Percentiles rank a stretch among this genome's conserved stretches.
Conservation (phyloP, 2,329 filamentous ascomycete genomes). For the Phymatotrichopsis omnivora region DNA sequence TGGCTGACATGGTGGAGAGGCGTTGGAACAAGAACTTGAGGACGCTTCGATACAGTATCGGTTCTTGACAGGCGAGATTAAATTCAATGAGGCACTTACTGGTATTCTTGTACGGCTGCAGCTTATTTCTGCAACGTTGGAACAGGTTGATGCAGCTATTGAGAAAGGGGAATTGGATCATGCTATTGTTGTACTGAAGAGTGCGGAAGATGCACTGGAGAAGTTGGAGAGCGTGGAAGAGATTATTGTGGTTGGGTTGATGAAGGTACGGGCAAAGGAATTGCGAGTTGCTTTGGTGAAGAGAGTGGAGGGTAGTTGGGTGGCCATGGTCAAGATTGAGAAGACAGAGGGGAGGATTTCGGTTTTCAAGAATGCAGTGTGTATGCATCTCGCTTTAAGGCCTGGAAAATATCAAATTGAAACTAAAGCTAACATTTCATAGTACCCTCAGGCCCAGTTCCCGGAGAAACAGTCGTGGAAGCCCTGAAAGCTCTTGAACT, state of each 20-base stretch:
- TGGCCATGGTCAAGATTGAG: constrained; percentile 54
- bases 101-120: constrained; percentile 26
- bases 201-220: constrained; percentile 21
- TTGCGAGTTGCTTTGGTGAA: constrained; percentile 22
- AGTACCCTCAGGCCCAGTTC: constrained; percentile 17
- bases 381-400: not conserved
- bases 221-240: constrained; percentile 23
- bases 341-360: constrained; percentile 36
- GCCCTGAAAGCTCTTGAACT: constrained; percentile 51
- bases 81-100: constrained; percentile 29
- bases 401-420: constrained; percentile 14
- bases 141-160: constrained; percentile 18
- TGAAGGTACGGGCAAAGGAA: constrained; percentile 27
- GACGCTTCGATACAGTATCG: constrained; percentile 26
- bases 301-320: constrained; percentile 58
- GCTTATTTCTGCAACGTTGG: constrained; percentile 26
- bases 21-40: constrained; percentile 22
- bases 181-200: constrained; percentile 23
- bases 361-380: not conserved
- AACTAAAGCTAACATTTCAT: constrained; percentile 12
- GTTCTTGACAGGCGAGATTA: constrained; percentile 26
- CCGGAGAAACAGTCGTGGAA: constrained; percentile 51
- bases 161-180: constrained; percentile 16
- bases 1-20: constrained; percentile 23
- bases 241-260: constrained; percentile 28